A percentile compares a stretch with the other conserved stretches of the same genome.
Conservation (phyloP, 345 rosid genomes). For the Salix udensis region DNA sequence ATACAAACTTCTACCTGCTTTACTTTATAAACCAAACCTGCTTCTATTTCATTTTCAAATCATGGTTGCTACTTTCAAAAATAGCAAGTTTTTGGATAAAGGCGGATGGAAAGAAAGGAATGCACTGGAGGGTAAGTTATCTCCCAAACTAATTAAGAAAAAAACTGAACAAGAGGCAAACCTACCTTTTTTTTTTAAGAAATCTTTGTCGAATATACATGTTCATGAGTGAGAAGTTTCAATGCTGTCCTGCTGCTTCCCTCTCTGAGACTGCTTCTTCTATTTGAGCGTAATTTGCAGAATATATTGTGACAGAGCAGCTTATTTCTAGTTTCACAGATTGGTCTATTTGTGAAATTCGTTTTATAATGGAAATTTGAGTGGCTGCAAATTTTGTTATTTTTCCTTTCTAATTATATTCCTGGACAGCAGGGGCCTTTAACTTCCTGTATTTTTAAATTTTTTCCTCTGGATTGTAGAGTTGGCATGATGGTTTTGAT, state of each 20-base stretch:
- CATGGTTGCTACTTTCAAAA: no score
- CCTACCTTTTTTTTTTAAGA: background rate
- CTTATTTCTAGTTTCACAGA: background rate
- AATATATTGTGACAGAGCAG: background rate
- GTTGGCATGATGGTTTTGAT: constrained; percentile 45
- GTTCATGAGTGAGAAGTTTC: background rate
- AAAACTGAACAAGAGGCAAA: background rate
- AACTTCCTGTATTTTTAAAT: background rate
- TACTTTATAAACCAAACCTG: no score
- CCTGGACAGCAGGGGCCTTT: constrained; percentile 4
- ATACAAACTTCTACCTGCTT: no score
- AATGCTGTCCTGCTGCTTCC: background rate
- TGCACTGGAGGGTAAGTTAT: no score
- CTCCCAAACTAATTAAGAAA: no score
- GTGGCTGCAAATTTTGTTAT: background rate
- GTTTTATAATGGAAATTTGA: background rate
- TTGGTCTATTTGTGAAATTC: background rate
- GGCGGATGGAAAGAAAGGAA: no score
- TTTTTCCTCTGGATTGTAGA: constrained; percentile 32
- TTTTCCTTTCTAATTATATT: background rate
- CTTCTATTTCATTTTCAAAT: no score
- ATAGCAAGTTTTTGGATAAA: no score
- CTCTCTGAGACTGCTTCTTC: background rate
- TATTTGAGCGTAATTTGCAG: background rate
- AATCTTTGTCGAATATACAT: background rate